Conservation (phyloP, 148 eudicot species). For the Beta vulgaris region DNA sequence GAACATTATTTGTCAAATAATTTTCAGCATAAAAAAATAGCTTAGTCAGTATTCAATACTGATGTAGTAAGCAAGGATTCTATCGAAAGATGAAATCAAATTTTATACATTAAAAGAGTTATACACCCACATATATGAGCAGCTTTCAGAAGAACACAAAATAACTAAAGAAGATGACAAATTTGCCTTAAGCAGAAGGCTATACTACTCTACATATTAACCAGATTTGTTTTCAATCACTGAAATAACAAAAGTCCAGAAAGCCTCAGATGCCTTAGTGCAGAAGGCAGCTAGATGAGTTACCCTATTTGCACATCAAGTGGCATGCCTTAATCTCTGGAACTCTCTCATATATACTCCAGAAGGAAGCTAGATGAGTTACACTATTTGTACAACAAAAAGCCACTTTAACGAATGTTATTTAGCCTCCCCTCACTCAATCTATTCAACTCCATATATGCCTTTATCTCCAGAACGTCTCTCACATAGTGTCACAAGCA, state of each 20-base stretch:
- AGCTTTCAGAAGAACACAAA: background rate
- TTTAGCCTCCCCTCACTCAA: no score
- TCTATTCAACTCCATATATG: background rate
- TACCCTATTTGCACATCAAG: no score
- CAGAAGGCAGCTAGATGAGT: background rate
- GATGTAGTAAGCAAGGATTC: background rate
- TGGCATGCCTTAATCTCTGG: no score
- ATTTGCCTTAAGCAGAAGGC: background rate
- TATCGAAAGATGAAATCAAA: background rate
- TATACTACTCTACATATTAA: background rate
- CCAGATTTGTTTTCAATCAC: background rate
- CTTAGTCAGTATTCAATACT: background rate
- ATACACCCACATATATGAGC: background rate
- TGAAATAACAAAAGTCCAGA: background rate
- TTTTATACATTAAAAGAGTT: background rate
- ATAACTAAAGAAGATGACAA: background rate
- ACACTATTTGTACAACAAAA: no score
- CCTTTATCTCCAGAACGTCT: background rate
- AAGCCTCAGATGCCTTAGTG: background rate
- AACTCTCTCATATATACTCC: no score
- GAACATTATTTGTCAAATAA: constrained; percentile 1
- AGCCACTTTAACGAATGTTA: no score
- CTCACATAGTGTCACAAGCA: no score
- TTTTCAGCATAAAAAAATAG: constrained; percentile 4
- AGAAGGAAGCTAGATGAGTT: background rate